Percentiles rank a stretch among this genome's conserved stretches.
Conservation (phyloP, 495 filamentous ascomycete species). For the Annulohypoxylon maeteangense region DNA sequence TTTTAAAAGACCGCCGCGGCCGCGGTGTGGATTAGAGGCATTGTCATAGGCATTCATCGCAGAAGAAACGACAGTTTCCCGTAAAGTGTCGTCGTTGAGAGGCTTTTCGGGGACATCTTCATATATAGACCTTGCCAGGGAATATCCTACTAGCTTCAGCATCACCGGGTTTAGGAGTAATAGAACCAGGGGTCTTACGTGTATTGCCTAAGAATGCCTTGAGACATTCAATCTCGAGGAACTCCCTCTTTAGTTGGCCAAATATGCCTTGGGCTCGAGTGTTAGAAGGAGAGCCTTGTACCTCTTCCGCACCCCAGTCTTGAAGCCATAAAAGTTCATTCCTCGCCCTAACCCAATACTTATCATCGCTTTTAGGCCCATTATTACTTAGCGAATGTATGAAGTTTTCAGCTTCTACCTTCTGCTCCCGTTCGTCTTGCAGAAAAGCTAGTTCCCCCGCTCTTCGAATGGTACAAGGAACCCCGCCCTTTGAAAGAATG, state of each 20-base stretch:
- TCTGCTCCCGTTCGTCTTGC: slow-evolving; percentile 71
- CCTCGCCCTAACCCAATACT: slow-evolving; percentile 73
- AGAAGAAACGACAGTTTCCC: slow-evolving; percentile 71
- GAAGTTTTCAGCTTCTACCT: slow-evolving; percentile 69
- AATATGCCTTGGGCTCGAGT: slow-evolving; percentile 70
- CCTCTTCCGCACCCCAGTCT: slow-evolving; percentile 73
- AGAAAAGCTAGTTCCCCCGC: slow-evolving; percentile 69
- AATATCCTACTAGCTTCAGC: slow-evolving; percentile 65
- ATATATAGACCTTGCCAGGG: slow-evolving; percentile 76
- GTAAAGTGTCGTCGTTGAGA: slow-evolving; percentile 63
- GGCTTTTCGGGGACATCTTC: slow-evolving; percentile 63
- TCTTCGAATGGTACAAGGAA: slow-evolving; percentile 67
- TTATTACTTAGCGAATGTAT: slow-evolving; percentile 65
- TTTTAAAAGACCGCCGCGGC: slow-evolving; percentile 82
- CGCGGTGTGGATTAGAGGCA: slow-evolving; percentile 88
- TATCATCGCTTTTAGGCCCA: slow-evolving; percentile 66
- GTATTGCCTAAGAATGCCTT: slow-evolving; percentile 75
- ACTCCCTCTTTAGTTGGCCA: slow-evolving; percentile 69
- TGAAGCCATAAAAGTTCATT: slow-evolving; percentile 82
- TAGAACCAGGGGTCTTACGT: slow-evolving; percentile 59
- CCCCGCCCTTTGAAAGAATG: slow-evolving; percentile 69
- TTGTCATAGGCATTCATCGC: slow-evolving; percentile 85
- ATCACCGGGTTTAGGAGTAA: neutral
- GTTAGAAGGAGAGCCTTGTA: slow-evolving; percentile 33
- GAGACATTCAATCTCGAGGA: slow-evolving; percentile 78